These are phyloP conservation scores for Phytophthora rubi DNA, from an alignment of 352 stramenopile species.

Conservation along the genomic window DNA sequence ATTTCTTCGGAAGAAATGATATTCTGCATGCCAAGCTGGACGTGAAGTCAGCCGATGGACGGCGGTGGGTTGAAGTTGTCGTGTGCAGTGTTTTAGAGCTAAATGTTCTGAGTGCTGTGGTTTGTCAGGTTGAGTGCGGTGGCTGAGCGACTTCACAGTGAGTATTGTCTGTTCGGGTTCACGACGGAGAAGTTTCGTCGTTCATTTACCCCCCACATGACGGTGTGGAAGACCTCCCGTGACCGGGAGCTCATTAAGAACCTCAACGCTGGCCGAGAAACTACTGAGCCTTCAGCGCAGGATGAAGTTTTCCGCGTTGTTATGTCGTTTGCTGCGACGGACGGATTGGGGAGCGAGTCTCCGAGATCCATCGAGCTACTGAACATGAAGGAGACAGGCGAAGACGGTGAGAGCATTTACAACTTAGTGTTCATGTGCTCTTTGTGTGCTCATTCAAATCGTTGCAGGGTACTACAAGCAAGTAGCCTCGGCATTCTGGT, in stretches of 20 bases:
- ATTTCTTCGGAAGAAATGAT: constrained; percentile 50
- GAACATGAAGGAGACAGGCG: constrained; percentile 44
- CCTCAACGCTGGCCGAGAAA: constrained; percentile 30
- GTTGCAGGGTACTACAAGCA: constrained; percentile 26
- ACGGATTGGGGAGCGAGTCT: constrained; percentile 28
- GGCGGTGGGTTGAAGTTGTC: constrained; percentile 18
- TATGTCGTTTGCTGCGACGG: constrained; percentile 4
- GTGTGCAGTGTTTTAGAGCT: background rate
- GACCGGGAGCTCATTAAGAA: constrained; percentile 29
- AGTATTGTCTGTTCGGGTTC: constrained; percentile 32
- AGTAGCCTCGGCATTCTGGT: constrained; percentile 16
- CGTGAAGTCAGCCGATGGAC: constrained; percentile 17
- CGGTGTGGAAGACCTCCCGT: constrained; percentile 53
- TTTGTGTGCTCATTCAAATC: background rate
- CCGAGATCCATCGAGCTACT: constrained; percentile 40
- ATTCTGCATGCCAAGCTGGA: constrained; percentile 43
- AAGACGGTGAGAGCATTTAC: constrained; percentile 32
- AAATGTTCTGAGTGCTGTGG: background rate
- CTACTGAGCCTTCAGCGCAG: constrained; percentile 29
- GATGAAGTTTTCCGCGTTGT: constrained; percentile 37
- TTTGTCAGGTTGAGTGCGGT: constrained; percentile 34
- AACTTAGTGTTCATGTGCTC: background rate
- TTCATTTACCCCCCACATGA: constrained; percentile 53
- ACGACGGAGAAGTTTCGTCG: constrained; percentile 39
- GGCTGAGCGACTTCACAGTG: constrained; percentile 34